Evolutionary conservation across 495 filamentous ascomycete genomes (phyloP), one percentile per base, ranked within the genome.

Genomic region (Talaromyces proteolyticus): DNA sequence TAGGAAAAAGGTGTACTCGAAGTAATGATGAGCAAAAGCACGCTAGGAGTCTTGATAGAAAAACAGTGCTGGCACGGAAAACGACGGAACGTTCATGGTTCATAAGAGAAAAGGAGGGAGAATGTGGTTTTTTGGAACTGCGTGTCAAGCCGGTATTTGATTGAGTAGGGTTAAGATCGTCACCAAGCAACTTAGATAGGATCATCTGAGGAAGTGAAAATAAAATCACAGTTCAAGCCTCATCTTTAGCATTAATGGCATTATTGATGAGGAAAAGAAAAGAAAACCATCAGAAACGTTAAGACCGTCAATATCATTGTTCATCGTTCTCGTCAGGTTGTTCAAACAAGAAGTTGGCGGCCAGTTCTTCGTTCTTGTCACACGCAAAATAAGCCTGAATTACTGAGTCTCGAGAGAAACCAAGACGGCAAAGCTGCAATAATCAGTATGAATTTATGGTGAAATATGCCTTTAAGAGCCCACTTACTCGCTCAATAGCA

Each of bases 351-450:
- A 96, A 96, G 63, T 98, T 98, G 24, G 93, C 93, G 3, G 93
- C 91, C 29, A 97, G 74, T 64, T 98, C 93, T 68, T 98, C 93
- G 66, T 98, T 96, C 77, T 97, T 98, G 69, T 98, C 93, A 66
- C 93, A 98, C 6, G 93, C 93, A 64, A 98, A 97, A 72, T 97
- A 98, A 11, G 93, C 93, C 73, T 98, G 93, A 62, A 98, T 95
- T 39, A 92, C 94, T 56, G 86, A 79, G 58, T 97, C 92, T 23
- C 91, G 85, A 46, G 91, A 81, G 65, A 98, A 98, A 10, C 93
- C 93, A 23, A 98, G 82, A 49, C 84, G 84, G 65, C 88, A 92
- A 55, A 98, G 75, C 90, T 95, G 50, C 36, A n/a, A 10, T 18
- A 10, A 49, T 73, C 59, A 74, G 74, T 66, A 41, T 23, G 47